A percentile compares a stretch with the other conserved stretches of the same genome.
Evolutionary conservation across 805 yeast species (phyloP).

Genomic region (Spencermartinsiella europaea): DNA sequence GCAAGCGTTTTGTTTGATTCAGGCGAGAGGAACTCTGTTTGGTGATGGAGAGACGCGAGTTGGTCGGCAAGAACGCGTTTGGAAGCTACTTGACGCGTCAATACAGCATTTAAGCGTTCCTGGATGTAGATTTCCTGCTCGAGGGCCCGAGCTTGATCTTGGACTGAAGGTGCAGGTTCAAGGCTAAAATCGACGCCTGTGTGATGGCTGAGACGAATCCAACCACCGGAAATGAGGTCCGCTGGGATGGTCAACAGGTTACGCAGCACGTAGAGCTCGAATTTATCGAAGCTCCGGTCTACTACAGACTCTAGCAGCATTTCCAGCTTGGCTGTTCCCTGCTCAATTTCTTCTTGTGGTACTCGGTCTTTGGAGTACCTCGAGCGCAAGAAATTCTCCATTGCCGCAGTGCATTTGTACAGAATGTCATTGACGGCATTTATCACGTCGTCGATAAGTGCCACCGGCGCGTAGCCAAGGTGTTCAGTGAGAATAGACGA

Average conservation of each 20-base stretch:
- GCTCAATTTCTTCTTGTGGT: conserved; percentile 46
- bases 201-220: conserved; percentile 66
- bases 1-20: not conserved
- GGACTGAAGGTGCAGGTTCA: conserved; percentile 12
- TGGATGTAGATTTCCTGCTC: conserved; percentile 16
- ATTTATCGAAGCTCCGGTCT: conserved; percentile 78
- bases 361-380: conserved; percentile 27
- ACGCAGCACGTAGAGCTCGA: conserved; percentile 74
- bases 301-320: conserved; percentile 67
- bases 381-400: conserved; percentile 57
- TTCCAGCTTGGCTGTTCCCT: conserved; percentile 80
- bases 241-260: conserved; percentile 69
- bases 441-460: conserved; percentile 79
- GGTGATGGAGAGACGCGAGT: not conserved
- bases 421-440: conserved; percentile 80
- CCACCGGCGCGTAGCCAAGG: conserved; percentile 76
- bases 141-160: conserved; percentile 14
- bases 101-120: conserved; percentile 3
- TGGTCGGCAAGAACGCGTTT: not conserved
- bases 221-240: conserved; percentile 59
- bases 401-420: conserved; percentile 74
- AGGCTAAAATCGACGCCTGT: conserved; percentile 33
- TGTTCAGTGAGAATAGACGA: conserved; percentile 66
- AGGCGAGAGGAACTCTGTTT: not conserved
- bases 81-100: not conserved